Evolutionary conservation across 1,139 yeast species (phyloP), one percentile per base, ranked within the genome.

Genomic region (Hansenula sp.): DNA sequence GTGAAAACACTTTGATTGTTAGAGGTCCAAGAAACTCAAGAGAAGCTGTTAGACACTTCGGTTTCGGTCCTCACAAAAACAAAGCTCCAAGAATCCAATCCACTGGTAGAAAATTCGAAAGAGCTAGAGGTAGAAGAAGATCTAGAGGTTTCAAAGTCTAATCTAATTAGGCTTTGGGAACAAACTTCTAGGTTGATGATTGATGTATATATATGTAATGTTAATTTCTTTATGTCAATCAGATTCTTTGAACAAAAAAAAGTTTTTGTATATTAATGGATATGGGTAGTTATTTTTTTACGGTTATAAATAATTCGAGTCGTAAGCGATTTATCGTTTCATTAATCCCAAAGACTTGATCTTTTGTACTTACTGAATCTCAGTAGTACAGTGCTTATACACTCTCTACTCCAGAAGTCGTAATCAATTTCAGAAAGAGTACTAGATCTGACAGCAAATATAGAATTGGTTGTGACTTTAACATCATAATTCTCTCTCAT

Each of bases 131-230:
- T 83, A 94, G 87, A 75, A 84, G 99, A 81, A 84, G 79, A 73
- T 90, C 97, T 59, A 88, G 95, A 82, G 98, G 96, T 80, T 92
- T 92, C 98, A 92, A 92, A 87, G 99, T 94, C 76, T 92, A 92
- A 88, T 65, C 60, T 64, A 62, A 56, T 52, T 59, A 40, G 31
- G 34, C 29, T 37, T 36, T 39, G 32, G 39, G 19, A 34, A 18
- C 34, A 19, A 44, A n/a, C 5, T 16, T 25, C 17, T 12, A n/a
- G 14, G 19, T 12, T 13, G 12, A 13, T 47, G 52, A 41, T 46
- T 51, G 51, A 43, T 51, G 50, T 51, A 43, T 43, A 50, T 46
- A 39, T 33, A 33, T 44, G 50, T 48, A 47, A 45, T 51, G 45
- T 45, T 40, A 45, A 43, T 41, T 32, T 32, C 41, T 39, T 46